Evolutionary conservation across 2,329 filamentous ascomycete species (phyloP).

Genomic region (Aspergillus clavatus): DNA sequence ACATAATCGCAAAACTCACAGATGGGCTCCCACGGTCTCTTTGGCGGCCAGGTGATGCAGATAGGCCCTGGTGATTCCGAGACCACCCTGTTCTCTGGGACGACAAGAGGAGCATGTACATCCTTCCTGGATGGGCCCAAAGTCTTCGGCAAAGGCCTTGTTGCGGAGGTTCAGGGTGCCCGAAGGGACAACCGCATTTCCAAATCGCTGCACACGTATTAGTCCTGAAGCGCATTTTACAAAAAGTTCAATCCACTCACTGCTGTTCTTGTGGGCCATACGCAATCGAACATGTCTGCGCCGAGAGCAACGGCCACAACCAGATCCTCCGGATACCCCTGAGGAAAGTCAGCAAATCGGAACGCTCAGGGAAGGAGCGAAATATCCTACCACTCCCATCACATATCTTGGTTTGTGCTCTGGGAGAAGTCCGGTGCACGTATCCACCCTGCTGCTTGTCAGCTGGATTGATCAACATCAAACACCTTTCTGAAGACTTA

Average conservation of each 20-base stretch:
- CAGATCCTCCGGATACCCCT: constrained; percentile 91
- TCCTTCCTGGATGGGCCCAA: constrained; percentile 73
- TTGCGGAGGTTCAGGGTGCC: constrained; percentile 85
- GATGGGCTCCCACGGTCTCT: constrained; percentile 84
- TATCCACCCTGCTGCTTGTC: constrained; percentile 55
- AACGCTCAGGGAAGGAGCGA: background rate
- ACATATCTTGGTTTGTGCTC: constrained; percentile 95
- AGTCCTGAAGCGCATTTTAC: background rate
- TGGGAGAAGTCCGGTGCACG: constrained; percentile 80
- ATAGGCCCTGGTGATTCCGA: constrained; percentile 82
- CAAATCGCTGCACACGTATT: constrained; percentile 60
- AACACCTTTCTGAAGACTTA: constrained; percentile 22
- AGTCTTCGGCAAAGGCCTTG: constrained; percentile 70
- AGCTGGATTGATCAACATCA: background rate
- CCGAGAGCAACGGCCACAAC: constrained; percentile 90
- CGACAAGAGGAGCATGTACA: constrained; percentile 79
- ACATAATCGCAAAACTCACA: constrained; percentile 36
- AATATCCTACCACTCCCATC: constrained; percentile 77
- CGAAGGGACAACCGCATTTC: constrained; percentile 78
- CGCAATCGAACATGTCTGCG: constrained; percentile 99
- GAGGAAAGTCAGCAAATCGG: constrained; percentile 13
- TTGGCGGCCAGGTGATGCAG: constrained; percentile 89
- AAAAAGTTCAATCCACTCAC: constrained; percentile 38
- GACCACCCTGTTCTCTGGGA: constrained; percentile 58
- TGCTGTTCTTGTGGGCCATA: constrained; percentile 95